Base-by-base conservation (phyloP, 139 green algal species). In the Tetradesmus lagerheimii region DNA sequence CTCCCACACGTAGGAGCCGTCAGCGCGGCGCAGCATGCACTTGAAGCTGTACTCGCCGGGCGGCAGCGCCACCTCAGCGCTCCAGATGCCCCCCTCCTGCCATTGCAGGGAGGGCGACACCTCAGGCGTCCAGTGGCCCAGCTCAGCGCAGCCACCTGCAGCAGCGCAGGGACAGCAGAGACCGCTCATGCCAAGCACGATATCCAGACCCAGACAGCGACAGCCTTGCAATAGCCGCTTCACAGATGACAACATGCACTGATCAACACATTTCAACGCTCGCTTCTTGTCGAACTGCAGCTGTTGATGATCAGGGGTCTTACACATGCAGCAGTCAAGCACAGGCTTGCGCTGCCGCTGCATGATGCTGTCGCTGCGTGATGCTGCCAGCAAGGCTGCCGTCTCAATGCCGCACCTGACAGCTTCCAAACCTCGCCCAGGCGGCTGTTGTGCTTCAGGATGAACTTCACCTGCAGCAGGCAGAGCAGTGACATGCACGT, bases 361-460 rank as follows among this genome's bases (percentile, higher is more conserved):
- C 45, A n/a, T 12, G 45, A 9, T 57, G 4, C 57, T 71, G 57
- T 23, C 4, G 57, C 57, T n/a, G 57, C 20, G 57, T 71, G 2
- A 71, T 71, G 57, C 80, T n/a, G 80, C 18, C 29, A 47, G 8
- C 16, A 15, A 86, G 20, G 38, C 38, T 41, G 23, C 80, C 4
- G 53, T 16, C 43, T 74, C 45, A 34, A 37, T 25, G 35, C 43
- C 27, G 6, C 47, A 47, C 87, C 87, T 16, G 38, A 64, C 53
- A 91, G 31, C 87, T 91, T 91, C 87, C 87, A 91, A 25, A 78
- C 57, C 53, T 91, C 87, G 41, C 87, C 87, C 57, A 87, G 78
- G 34, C 64, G 47, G 57, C 53, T 86, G 57, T 78, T 39, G 79
- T 79, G 78, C 76, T 86, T 47, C 15, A 91, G 57, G 4, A 86